Percentiles rank a stretch among this genome's conserved stretches.
These are phyloP conservation scores for Tubosaeta brunneosetosa DNA, from an alignment of 768 basidiomycete species.

Conservation along the genomic window DNA sequence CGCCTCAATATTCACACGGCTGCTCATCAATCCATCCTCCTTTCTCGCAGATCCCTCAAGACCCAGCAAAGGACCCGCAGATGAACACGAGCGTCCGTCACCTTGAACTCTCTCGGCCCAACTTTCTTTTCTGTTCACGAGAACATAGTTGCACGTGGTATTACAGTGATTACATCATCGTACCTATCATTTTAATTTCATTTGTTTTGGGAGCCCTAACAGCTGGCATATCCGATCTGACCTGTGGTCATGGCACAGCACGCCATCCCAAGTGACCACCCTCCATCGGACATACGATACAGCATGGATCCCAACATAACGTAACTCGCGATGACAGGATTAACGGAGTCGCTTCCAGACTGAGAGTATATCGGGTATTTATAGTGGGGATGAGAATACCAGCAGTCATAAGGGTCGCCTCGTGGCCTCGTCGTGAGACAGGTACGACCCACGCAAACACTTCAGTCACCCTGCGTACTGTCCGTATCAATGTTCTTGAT, in stretches of 20 bases:
- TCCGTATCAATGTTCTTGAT: constrained; percentile 84
- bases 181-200: constrained; percentile 21
- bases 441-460: neutral
- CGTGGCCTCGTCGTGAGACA: constrained; percentile 19
- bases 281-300: neutral
- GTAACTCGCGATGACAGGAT: constrained; percentile 18
- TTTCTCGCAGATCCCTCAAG: neutral
- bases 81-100: neutral
- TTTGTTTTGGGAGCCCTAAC: neutral
- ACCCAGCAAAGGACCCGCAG: neutral
- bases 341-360: neutral
- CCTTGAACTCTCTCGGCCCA: neutral
- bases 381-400: constrained; percentile 20
- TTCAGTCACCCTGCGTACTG: constrained; percentile 11
- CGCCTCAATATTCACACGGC: constrained; percentile 28
- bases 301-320: constrained; percentile 7
- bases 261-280: too few species aligned
- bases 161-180: constrained; percentile 27
- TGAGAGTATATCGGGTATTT: constrained; percentile 25
- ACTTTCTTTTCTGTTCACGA: constrained; percentile 5
- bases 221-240: constrained; percentile 14
- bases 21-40: constrained; percentile 3
- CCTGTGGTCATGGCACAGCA: too few species aligned
- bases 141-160: constrained; percentile 17
- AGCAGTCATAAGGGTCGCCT: constrained; percentile 20